phyloP scores from a whole-genome alignment of 2,329 filamentous ascomycete genomes.

The Xylaria sp. region DNA sequence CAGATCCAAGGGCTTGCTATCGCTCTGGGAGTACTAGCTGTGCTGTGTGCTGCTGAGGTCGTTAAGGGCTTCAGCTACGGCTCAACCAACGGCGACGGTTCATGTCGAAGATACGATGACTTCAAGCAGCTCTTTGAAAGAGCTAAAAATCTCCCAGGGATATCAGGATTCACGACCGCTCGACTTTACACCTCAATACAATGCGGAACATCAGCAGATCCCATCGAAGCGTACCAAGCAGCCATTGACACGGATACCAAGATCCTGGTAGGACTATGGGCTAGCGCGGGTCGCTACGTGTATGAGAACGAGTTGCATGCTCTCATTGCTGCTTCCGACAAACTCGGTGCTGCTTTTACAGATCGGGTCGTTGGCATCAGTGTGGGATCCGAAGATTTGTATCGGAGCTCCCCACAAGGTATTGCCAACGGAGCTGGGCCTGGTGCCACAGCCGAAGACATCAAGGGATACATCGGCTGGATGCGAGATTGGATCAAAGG shows the following conservation, averaged over 20 bases:
- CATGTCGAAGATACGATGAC: slow-evolving; percentile 55
- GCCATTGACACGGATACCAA: slow-evolving; percentile 48
- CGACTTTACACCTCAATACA: slow-evolving; percentile 55
- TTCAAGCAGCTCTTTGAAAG: slow-evolving; percentile 58
- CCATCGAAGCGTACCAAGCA: slow-evolving; percentile 47
- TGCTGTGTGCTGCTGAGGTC: slow-evolving; percentile 37
- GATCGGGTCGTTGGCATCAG: slow-evolving; percentile 47
- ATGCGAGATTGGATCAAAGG: slow-evolving; percentile 45
- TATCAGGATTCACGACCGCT: slow-evolving; percentile 57
- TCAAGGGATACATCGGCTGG: slow-evolving; percentile 48
- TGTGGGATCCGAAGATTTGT: slow-evolving; percentile 50
- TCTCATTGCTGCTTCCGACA: slow-evolving; percentile 39
- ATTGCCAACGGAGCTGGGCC: slow-evolving; percentile 43
- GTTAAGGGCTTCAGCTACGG: slow-evolving; percentile 60
- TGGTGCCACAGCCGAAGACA: slow-evolving; percentile 45
- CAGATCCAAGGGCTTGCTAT: slow-evolving; percentile 36
- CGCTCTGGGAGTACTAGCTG: slow-evolving; percentile 34
- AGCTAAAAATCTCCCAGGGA: slow-evolving; percentile 55
- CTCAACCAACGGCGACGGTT: slow-evolving; percentile 53
- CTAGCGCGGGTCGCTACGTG: slow-evolving; percentile 43
- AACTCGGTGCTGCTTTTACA: slow-evolving; percentile 43
- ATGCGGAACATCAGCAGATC: slow-evolving; percentile 47
- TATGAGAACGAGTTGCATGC: slow-evolving; percentile 48
- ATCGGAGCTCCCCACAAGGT: slow-evolving; percentile 45
- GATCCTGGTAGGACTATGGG: slow-evolving; percentile 48